Conservation (phyloP, 2,329 filamentous ascomycete species). For the Chrysosporium queenslandicum region DNA sequence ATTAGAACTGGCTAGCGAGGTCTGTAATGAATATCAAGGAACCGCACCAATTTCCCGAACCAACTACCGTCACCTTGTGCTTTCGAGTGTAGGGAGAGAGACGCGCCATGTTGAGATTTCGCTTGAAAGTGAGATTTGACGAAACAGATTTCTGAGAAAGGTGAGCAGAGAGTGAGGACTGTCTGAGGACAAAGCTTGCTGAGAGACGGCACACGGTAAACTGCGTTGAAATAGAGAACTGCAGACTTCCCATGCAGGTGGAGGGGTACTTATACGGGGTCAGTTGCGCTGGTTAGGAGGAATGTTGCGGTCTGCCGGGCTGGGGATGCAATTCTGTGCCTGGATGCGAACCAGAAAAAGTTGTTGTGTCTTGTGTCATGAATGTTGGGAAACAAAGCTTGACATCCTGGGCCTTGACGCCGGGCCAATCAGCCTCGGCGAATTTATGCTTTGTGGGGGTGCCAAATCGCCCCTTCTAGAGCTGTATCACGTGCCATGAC, state of each 20-base stretch:
- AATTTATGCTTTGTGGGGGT: background rate
- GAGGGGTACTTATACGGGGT: background rate
- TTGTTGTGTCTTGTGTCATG: too few relatives aligned
- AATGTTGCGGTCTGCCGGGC: background rate
- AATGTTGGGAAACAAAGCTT: background rate
- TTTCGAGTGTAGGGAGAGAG: constrained; percentile 52
- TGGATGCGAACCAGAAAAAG: background rate
- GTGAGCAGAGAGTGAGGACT: background rate
- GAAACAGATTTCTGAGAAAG: background rate
- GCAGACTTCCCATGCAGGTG: background rate
- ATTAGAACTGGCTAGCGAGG: background rate
- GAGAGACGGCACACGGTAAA: background rate
- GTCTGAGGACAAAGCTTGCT: background rate
- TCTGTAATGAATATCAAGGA: background rate
- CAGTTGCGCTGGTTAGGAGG: background rate
- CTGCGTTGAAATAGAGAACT: background rate
- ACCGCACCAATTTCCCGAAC: constrained; percentile 86
- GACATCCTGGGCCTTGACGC: background rate
- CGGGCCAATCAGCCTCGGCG: background rate
- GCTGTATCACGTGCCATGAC: background rate
- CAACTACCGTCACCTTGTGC: constrained; percentile 88
- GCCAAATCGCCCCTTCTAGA: background rate
- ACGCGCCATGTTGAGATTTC: constrained; percentile 36
- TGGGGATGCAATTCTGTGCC: background rate
- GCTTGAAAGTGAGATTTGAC: background rate